Evolutionary conservation across 257 asterid genomes (phyloP).

Genomic region (Anisodus tanguticus): DNA sequence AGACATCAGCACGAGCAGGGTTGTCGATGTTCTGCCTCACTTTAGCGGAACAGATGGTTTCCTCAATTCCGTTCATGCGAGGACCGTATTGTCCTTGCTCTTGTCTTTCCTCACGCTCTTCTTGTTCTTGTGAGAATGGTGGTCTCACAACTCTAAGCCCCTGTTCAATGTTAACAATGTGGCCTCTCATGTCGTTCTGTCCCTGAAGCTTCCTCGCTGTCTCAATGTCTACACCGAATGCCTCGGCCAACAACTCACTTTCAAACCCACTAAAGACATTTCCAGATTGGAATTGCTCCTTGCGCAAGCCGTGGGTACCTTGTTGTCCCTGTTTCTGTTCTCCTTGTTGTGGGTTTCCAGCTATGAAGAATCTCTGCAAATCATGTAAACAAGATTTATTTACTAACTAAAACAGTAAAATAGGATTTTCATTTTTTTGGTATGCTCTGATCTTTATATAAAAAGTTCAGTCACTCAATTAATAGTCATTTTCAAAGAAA

Average conservation of each 20-base stretch:
- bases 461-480: background rate
- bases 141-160: conserved; percentile 52
- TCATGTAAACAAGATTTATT: background rate
- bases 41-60: conserved; percentile 63
- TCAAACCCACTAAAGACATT: conserved; percentile 22
- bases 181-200: conserved; percentile 17
- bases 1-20: conserved; percentile 63
- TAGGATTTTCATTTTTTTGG: too few relatives aligned
- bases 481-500: too few relatives aligned
- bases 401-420: background rate
- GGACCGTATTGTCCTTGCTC: conserved; percentile 13
- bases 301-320: conserved; percentile 14
- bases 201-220: conserved; percentile 27
- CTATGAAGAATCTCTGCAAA: conserved; percentile 60
- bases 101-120: conserved; percentile 16
- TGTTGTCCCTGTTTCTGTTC: conserved; percentile 31
- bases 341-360: conserved; percentile 53
- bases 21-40: conserved; percentile 52
- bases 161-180: conserved; percentile 20
- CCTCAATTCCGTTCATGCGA: conserved; percentile 57
- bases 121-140: conserved; percentile 47
- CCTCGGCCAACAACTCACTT: background rate
- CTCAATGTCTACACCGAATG: background rate
- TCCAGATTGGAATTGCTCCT: conserved; percentile 33
- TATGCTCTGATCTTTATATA: background rate